phyloP scores from a whole-genome alignment of 805 yeast species.

The Candida saitoana region DNA sequence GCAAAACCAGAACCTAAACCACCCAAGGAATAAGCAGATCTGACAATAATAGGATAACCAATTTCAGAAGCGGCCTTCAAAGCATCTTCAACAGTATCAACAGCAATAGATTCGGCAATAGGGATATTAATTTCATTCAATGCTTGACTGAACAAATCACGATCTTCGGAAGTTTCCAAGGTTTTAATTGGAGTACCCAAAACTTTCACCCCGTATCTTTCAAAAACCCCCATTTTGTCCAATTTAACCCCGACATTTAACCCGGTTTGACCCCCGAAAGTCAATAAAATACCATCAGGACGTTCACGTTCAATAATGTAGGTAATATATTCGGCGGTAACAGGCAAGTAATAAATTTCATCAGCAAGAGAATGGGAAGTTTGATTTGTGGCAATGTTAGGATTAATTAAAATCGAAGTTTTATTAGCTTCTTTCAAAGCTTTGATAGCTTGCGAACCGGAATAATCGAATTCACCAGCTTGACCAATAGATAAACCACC shows the following conservation, averaged over 20 bases:
- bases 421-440: slow-evolving; percentile 90
- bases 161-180: slow-evolving; percentile 93
- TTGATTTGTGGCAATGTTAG: slow-evolving; percentile 95
- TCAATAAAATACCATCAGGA: slow-evolving; percentile 92
- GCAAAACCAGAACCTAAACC: slow-evolving; percentile 99
- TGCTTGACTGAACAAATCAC: slow-evolving; percentile 94
- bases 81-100: slow-evolving; percentile 89
- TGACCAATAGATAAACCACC: slow-evolving; percentile 98
- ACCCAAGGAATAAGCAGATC: slow-evolving; percentile 96
- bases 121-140: slow-evolving; percentile 93
- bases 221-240: slow-evolving; percentile 91
- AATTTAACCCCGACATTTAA: slow-evolving; percentile 93
- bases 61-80: slow-evolving; percentile 80
- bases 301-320: slow-evolving; percentile 93
- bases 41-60: slow-evolving; percentile 94
- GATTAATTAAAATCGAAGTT: slow-evolving; percentile 81
- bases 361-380: slow-evolving; percentile 94
- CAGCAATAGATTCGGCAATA: slow-evolving; percentile 95
- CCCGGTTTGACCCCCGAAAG: slow-evolving; percentile 99
- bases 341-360: slow-evolving; percentile 92
- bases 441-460: slow-evolving; percentile 96
- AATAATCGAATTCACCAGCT: slow-evolving; percentile 97
- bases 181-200: slow-evolving; percentile 97
- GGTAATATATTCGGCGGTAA: slow-evolving; percentile 92
- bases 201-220: slow-evolving; percentile 86